A percentile compares a stretch with the other conserved stretches of the same genome.
Evolutionary conservation across 371 early-diverging fungal genomes (phyloP).

Genomic region (Zopfochytrium polystomum): DNA sequence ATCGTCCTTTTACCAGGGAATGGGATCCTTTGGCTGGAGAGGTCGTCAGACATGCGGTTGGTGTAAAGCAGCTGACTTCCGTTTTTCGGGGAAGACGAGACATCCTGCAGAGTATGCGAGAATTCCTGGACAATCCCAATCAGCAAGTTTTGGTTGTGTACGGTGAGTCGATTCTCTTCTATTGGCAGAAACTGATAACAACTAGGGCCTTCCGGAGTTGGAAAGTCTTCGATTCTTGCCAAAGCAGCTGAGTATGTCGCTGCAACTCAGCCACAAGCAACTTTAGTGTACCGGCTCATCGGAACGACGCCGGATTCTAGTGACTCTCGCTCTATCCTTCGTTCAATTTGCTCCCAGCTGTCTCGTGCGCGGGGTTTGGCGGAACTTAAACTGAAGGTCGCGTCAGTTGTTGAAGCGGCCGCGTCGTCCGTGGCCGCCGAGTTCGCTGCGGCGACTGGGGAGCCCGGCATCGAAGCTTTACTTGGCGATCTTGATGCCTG

Average conservation of each 20-base stretch:
- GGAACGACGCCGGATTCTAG: not conserved
- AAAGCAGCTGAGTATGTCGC: not conserved
- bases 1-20: not conserved
- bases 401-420: too few species aligned
- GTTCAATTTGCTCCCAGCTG: slow-evolving; percentile 12
- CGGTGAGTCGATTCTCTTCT: slow-evolving; percentile 10
- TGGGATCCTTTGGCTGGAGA: slow-evolving; percentile 8
- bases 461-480: slow-evolving; percentile 13
- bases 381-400: slow-evolving; percentile 18
- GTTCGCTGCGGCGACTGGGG: slow-evolving; percentile 16
- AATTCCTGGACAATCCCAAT: slow-evolving; percentile 9
- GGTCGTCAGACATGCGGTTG: slow-evolving; percentile 11
- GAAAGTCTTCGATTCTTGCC: not conserved
- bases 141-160: slow-evolving; percentile 21
- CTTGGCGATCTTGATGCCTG: slow-evolving; percentile 25
- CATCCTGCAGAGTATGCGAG: slow-evolving; percentile 1
- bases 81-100: slow-evolving; percentile 18
- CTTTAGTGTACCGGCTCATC: not conserved
- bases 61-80: slow-evolving; percentile 8
- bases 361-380: slow-evolving; percentile 16
- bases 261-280: not conserved
- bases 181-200: not conserved
- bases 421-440: slow-evolving; percentile 1
- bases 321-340: not conserved
- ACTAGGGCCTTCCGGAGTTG: not conserved